phyloP scores from a whole-genome alignment of 257 asterid species.

The Solanum commersonii region DNA sequence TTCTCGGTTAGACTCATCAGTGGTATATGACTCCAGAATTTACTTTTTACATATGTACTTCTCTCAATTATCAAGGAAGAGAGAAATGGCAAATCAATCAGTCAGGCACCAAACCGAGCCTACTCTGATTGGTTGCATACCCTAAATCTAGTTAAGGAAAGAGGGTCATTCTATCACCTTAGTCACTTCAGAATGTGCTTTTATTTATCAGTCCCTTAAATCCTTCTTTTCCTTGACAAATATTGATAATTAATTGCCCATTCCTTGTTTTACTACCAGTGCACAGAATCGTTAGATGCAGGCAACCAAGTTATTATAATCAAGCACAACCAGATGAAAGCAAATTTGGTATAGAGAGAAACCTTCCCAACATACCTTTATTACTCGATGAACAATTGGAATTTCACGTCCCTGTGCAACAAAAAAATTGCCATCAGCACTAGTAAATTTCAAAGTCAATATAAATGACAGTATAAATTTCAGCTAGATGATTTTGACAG shows the following conservation, averaged over 20 bases:
- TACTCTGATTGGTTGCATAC: not conserved
- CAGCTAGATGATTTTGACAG: not conserved
- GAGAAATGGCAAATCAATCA: not conserved
- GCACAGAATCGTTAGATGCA: not conserved
- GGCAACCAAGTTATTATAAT: not conserved
- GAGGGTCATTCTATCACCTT: not conserved
- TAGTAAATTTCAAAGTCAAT: not conserved
- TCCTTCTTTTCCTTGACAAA: not conserved
- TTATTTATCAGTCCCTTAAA: not conserved
- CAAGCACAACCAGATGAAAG: not conserved
- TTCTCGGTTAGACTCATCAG: not conserved
- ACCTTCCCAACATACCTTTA: slow-evolving; percentile 45
- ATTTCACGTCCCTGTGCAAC: slow-evolving; percentile 87
- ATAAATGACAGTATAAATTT: not conserved
- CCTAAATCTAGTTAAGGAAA: not conserved
- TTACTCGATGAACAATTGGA: slow-evolving; percentile 98
- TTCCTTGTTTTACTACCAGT: not conserved
- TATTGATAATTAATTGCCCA: not conserved
- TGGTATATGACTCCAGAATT: not conserved
- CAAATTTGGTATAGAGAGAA: not conserved
- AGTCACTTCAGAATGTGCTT: not conserved
- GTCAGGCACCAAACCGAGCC: not conserved
- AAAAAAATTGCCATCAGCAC: not conserved
- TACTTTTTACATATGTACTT: not conserved
- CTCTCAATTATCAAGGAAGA: not conserved